Evolutionary conservation across 257 asterid species (phyloP).

Genomic region (Solanum chiquidenum): DNA sequence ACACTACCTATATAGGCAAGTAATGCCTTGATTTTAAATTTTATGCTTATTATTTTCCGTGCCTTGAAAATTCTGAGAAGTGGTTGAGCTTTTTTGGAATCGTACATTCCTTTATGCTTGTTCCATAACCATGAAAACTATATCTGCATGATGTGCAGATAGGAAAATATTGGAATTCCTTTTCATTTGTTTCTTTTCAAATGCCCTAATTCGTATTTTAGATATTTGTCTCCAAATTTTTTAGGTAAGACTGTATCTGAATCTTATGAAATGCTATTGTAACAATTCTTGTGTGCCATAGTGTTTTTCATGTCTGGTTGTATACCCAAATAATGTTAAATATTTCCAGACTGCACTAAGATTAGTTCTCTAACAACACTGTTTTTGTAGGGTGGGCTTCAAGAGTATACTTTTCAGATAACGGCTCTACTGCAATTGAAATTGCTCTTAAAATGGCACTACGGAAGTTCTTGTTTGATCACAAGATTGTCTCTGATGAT

Average conservation of each 20-base stretch:
- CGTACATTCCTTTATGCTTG: neutral
- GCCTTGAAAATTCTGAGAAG: neutral
- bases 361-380: neutral
- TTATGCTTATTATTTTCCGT: neutral
- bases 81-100: neutral
- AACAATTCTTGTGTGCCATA: neutral
- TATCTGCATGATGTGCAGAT: neutral
- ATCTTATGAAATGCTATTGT: neutral
- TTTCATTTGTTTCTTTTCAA: neutral
- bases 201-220: neutral
- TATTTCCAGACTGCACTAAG: neutral
- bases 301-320: neutral
- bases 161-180: neutral
- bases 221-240: neutral
- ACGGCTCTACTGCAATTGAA: constrained; percentile 97
- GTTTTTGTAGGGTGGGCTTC: constrained; percentile 83
- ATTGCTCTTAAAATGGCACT: constrained; percentile 98
- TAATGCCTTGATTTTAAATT: neutral
- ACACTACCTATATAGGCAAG: neutral
- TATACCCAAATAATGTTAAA: neutral
- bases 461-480: constrained; percentile 79
- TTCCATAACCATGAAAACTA: neutral
- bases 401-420: constrained; percentile 83
- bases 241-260: neutral
- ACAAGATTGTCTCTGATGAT: constrained; percentile 26